Percentiles rank a stretch among this genome's conserved stretches.
phyloP scores from a whole-genome alignment of 2,329 filamentous ascomycete genomes.

The Botrytis deweyae region DNA sequence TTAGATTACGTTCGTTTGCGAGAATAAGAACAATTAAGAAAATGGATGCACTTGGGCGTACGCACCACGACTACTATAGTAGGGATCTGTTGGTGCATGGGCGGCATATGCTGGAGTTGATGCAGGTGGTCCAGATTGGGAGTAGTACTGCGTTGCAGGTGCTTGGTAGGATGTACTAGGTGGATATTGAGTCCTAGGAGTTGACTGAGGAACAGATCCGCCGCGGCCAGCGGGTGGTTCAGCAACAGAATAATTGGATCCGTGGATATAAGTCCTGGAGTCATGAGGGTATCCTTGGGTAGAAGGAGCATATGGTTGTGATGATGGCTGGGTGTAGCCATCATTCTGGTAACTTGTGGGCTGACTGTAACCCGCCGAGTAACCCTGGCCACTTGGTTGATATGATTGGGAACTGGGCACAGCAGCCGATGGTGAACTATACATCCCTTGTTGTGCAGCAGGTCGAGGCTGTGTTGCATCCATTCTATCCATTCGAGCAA shows the following conservation, averaged over 20 bases:
- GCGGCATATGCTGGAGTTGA: constrained; percentile 40
- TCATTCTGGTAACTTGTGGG: constrained; percentile 31
- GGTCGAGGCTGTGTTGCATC: constrained; percentile 36
- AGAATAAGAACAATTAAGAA: constrained; percentile 24
- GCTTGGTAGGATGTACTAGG: constrained; percentile 22
- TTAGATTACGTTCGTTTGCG: constrained; percentile 37
- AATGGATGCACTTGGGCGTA: constrained; percentile 42
- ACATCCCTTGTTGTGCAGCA: constrained; percentile 28
- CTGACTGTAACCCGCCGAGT: constrained; percentile 32
- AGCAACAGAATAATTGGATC: constrained; percentile 33
- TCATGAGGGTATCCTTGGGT: constrained; percentile 25
- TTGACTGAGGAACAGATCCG: constrained; percentile 22
- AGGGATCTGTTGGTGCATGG: constrained; percentile 51
- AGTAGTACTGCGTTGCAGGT: constrained; percentile 32
- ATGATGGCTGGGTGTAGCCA: constrained; percentile 27
- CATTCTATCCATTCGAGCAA: constrained; percentile 41
- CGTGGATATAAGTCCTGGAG: constrained; percentile 36
- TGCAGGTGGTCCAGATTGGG: constrained; percentile 39
- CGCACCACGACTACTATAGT: constrained; percentile 59
- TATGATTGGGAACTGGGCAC: constrained; percentile 22
- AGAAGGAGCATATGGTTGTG: constrained; percentile 21
- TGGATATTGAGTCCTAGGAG: constrained; percentile 25
- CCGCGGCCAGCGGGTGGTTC: constrained; percentile 26
- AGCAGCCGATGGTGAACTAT: constrained; percentile 27
- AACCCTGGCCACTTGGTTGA: constrained; percentile 24